A percentile compares a stretch with the other conserved stretches of the same genome.
Conservation (phyloP, 2,329 filamentous ascomycete genomes). For the Aspergillus awamori region DNA sequence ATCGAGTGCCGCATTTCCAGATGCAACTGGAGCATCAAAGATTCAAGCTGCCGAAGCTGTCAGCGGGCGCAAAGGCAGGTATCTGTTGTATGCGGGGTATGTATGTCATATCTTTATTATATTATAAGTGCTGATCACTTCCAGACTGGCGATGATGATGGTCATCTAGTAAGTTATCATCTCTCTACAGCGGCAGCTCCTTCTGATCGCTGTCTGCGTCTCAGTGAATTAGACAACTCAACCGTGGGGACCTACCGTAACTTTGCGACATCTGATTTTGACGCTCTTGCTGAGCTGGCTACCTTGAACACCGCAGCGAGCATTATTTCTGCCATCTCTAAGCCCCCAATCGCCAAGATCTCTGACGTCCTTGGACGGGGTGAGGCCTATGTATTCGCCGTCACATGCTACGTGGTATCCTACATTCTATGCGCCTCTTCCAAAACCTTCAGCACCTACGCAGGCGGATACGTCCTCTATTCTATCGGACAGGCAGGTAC, state of each 20-base stretch:
- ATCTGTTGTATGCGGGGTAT: slow-evolving; percentile 33
- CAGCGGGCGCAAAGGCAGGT: slow-evolving; percentile 34
- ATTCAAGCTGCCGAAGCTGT: slow-evolving; percentile 34
- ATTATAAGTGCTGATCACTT: slow-evolving; percentile 11
- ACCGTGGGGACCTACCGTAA: slow-evolving; percentile 45
- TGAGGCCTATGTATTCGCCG: slow-evolving; percentile 40
- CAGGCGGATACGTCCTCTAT: slow-evolving; percentile 42
- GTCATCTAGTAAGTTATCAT: slow-evolving; percentile 30
- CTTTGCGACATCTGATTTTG: slow-evolving; percentile 47
- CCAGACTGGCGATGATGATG: slow-evolving; percentile 36
- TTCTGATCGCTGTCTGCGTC: background rate
- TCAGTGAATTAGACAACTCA: slow-evolving; percentile 41
- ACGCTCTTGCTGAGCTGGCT: slow-evolving; percentile 38
- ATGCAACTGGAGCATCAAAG: slow-evolving; percentile 29
- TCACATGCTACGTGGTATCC: slow-evolving; percentile 41
- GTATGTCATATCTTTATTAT: background rate
- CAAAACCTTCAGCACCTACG: slow-evolving; percentile 40
- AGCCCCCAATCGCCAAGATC: slow-evolving; percentile 48
- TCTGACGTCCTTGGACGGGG: slow-evolving; percentile 48
- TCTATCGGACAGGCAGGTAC: slow-evolving; percentile 44
- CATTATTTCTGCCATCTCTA: slow-evolving; percentile 45
- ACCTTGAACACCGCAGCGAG: slow-evolving; percentile 41
- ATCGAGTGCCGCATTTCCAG: background rate
- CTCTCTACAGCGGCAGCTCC: background rate
- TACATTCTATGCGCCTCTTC: slow-evolving; percentile 45